A percentile compares a stretch with the other conserved stretches of the same genome.
Evolutionary conservation across 139 green algal species (phyloP).

Genomic region (Spirogloea muscicola): DNA sequence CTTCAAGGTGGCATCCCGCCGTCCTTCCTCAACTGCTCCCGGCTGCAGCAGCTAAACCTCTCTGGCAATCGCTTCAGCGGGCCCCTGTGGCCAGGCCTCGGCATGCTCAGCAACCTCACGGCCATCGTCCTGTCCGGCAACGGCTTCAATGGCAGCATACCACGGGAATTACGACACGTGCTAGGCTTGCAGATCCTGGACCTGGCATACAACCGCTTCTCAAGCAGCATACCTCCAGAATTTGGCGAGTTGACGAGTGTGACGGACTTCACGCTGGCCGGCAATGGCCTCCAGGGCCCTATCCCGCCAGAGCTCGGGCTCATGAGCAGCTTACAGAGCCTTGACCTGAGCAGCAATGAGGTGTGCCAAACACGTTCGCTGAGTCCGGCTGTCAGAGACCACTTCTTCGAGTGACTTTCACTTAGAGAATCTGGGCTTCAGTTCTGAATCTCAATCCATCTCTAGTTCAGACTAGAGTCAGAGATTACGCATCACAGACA

Average conservation of each 20-base stretch:
- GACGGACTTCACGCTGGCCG: background rate
- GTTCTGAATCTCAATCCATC: too few relatives aligned
- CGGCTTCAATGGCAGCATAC: slow-evolving; percentile 17
- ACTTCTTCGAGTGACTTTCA: too few relatives aligned
- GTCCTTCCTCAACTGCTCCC: background rate
- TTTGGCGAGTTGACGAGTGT: slow-evolving; percentile 9
- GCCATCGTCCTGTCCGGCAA: slow-evolving; percentile 1
- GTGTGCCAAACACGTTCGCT: too few relatives aligned
- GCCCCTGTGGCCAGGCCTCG: background rate
- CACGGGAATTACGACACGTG: too few relatives aligned
- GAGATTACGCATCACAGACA: too few relatives aligned
- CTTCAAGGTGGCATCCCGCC: background rate
- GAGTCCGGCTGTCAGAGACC: too few relatives aligned
- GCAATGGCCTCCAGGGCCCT: too few relatives aligned
- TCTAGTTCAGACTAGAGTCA: too few relatives aligned
- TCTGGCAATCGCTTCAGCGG: slow-evolving; percentile 5
- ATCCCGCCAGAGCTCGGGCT: slow-evolving; percentile 9
- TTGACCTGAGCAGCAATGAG: too few relatives aligned
- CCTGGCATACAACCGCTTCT: slow-evolving; percentile 3
- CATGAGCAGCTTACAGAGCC: too few relatives aligned
- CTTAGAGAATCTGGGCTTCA: too few relatives aligned
- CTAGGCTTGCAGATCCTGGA: background rate
- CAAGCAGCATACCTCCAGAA: slow-evolving; percentile 4
- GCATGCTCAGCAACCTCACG: background rate
- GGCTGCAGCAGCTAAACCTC: background rate